phyloP scores from a whole-genome alignment of 306 rosid species.

The barrel medic (Medicago truncatula) region DNA sequence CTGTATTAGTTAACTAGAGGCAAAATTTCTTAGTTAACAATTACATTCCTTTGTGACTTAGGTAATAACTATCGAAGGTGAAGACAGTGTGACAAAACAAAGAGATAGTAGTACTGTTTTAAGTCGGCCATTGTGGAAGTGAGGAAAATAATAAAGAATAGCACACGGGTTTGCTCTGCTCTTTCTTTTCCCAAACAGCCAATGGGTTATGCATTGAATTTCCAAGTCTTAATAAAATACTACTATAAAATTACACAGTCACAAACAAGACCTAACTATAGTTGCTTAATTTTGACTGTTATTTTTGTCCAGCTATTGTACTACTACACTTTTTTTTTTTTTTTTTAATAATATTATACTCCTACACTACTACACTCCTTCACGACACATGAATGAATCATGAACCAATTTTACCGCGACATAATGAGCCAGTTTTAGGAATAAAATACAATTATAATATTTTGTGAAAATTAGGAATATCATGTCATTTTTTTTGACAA shows the following conservation, averaged over 20 bases:
- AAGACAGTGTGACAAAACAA: too few species aligned
- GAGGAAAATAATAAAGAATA: not conserved
- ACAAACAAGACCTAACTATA: slow-evolving; percentile 1
- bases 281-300: slow-evolving; percentile 14
- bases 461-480: too few species aligned
- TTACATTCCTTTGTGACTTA: too few species aligned
- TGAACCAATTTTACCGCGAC: not conserved
- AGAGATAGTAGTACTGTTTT: not conserved
- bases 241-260: not conserved
- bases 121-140: not conserved
- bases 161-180: slow-evolving; percentile 26
- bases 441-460: too few species aligned
- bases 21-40: too few species aligned
- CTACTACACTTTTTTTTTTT: not conserved
- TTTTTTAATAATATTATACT: too few species aligned
- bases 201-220: slow-evolving; percentile 11
- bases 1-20: too few species aligned
- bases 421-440: too few species aligned
- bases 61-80: too few species aligned
- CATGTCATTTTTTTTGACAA: too few species aligned
- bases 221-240: not conserved
- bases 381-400: slow-evolving; percentile 13
- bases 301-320: not conserved
- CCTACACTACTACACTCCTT: not conserved
- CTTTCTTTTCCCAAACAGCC: slow-evolving; percentile 12